Evolutionary conservation across 306 rosid species (phyloP), one percentile per base, ranked within the genome.

Genomic region (Erythrophleum fordii): DNA sequence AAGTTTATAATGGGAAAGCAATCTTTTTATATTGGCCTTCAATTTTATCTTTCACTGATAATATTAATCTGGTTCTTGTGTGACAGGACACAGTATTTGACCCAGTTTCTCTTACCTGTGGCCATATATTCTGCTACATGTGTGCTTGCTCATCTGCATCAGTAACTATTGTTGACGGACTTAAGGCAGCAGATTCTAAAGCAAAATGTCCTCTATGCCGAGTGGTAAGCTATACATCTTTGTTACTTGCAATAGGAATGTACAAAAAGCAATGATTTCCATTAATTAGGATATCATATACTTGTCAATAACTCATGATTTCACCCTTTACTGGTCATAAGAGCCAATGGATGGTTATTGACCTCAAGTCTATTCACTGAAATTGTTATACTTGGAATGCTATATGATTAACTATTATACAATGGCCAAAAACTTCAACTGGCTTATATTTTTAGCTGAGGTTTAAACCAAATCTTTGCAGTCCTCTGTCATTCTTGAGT

Each of bases 131-230:
- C 92, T 95, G 99, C 87, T 89, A 86, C 81, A 83, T 92, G 78
- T 95, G 99, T 78, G 92, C 97, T 62, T 91, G 97, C 88, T 91
- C 97, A 0, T 95, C 99, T 68, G 96, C 98, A 64, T 89, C 97
- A 2, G 97, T 92, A 68, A 89, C 90, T 31, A 93, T 92, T 61
- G 90, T 95, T 0, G 86, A 92, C 59, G 93, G 97, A 42, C 90
- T 95, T 18, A 89, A 87, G 84, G 60, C 75, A 8, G 86, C 99
- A 2, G 74, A 83, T 37, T 83, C 83, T 42, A 90, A 83, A 77
- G 86, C 76, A 56, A 93, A 86, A 74, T 95, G 99, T 83, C 99
- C 99, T 68, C 85, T 95, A 13, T 95, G 99, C 77, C 89, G 97
- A 20, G 81, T 81, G 96, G 98, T 92, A 80, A 75, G 80, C 75